phyloP scores from a whole-genome alignment of 345 rosid species.

The Arabis alpina region DNA sequence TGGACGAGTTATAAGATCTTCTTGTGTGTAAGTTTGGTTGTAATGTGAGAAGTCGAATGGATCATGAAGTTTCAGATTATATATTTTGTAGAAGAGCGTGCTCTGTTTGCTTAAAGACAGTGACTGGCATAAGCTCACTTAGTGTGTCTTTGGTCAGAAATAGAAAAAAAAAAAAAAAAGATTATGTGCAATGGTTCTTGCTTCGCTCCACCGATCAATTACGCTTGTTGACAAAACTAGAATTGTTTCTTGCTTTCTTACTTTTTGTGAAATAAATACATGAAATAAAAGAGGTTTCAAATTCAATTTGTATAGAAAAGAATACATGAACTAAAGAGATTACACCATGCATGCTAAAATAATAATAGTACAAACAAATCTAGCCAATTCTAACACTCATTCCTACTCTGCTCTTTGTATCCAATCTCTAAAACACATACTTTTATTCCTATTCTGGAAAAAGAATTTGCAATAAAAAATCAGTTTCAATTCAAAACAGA shows the following conservation, averaged over 20 bases:
- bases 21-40: no score
- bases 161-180: neutral
- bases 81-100: no score
- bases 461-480: slow-evolving; percentile 41
- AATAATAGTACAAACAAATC: slow-evolving; percentile 13
- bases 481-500: neutral
- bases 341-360: slow-evolving; percentile 29
- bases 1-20: no score
- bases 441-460: slow-evolving; percentile 37
- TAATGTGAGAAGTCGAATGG: no score
- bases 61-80: no score
- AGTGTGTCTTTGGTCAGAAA: neutral
- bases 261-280: neutral
- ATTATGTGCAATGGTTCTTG: neutral
- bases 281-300: neutral
- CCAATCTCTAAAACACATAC: slow-evolving; percentile 9
- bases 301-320: slow-evolving; percentile 20
- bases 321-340: slow-evolving; percentile 23
- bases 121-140: no score
- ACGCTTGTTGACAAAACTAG: neutral
- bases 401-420: slow-evolving; percentile 19
- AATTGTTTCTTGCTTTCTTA: neutral
- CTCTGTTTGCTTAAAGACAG: no score
- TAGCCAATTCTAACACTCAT: slow-evolving; percentile 22
- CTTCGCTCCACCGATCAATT: neutral